phyloP scores from a whole-genome alignment of 1,284 basidiomycete genomes.

The Trametes pubescens region DNA sequence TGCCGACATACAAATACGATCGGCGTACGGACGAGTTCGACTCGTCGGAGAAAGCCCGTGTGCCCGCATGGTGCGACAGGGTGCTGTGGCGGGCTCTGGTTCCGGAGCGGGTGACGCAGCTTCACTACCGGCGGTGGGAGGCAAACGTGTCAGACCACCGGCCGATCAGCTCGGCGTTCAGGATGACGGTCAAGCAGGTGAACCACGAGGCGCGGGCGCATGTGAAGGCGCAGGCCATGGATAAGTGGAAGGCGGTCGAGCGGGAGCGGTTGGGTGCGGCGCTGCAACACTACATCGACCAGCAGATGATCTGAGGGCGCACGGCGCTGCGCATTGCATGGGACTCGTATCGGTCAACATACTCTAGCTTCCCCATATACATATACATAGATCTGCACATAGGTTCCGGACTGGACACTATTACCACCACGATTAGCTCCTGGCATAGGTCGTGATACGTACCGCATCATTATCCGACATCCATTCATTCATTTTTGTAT shows the following conservation, averaged over 20 bases:
- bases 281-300: constrained; percentile 60
- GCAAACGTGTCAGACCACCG: constrained; percentile 87
- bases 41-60: constrained; percentile 85
- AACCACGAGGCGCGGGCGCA: constrained; percentile 62
- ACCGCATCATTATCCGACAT: constrained; percentile 12
- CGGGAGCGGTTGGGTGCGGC: constrained; percentile 58
- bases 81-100: constrained; percentile 83
- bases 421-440: not conserved
- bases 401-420: constrained; percentile 12
- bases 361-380: not conserved
- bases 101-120: constrained; percentile 61
- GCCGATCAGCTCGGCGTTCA: constrained; percentile 85
- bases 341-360: not conserved
- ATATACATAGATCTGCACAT: constrained; percentile 12
- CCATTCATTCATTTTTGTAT: constrained; percentile 28
- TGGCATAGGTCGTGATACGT: not conserved
- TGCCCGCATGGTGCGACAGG: constrained; percentile 97
- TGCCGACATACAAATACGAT: constrained; percentile 98
- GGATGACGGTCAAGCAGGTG: constrained; percentile 77
- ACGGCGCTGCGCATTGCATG: not conserved
- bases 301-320: constrained; percentile 38
- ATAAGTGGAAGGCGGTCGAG: constrained; percentile 68
- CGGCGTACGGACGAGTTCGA: constrained; percentile 83
- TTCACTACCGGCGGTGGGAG: constrained; percentile 84
- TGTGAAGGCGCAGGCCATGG: constrained; percentile 62